phyloP scores from a whole-genome alignment of 2,329 filamentous ascomycete genomes.

The Aspergillus sp. region DNA sequence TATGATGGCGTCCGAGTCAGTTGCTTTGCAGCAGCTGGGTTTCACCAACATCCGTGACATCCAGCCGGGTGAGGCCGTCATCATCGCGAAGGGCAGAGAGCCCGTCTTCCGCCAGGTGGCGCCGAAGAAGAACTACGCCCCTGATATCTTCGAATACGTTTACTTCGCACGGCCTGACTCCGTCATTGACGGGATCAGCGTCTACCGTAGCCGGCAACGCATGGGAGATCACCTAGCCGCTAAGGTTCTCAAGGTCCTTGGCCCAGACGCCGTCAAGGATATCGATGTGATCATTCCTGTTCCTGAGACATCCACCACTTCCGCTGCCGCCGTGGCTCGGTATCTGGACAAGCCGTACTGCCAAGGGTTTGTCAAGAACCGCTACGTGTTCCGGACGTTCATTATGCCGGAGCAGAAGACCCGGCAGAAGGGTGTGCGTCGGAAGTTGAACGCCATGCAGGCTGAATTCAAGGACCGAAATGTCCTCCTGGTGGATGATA shows the following conservation, averaged over 20 bases:
- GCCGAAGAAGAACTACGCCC: constrained; percentile 60
- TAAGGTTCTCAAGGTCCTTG: constrained; percentile 59
- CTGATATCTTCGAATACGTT: constrained; percentile 81
- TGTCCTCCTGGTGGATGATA: constrained; percentile 81
- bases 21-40: constrained; percentile 72
- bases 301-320: constrained; percentile 73
- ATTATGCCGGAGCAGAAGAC: constrained; percentile 77
- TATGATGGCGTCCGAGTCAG: constrained; percentile 83
- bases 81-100: constrained; percentile 67
- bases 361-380: constrained; percentile 81
- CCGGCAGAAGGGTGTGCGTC: constrained; percentile 75
- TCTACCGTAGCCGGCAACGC: constrained; percentile 72
- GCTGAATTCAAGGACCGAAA: constrained; percentile 74
- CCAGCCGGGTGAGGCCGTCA: constrained; percentile 73
- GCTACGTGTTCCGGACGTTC: constrained; percentile 81
- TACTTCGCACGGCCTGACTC: constrained; percentile 81
- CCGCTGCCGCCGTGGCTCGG: constrained; percentile 67
- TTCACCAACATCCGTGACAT: constrained; percentile 71
- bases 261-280: constrained; percentile 59
- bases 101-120: constrained; percentile 71
- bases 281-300: constrained; percentile 79
- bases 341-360: constrained; percentile 67
- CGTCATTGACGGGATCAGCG: constrained; percentile 78
- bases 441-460: constrained; percentile 81
- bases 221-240: constrained; percentile 79